A percentile compares a stretch with the other conserved stretches of the same genome.
These are phyloP conservation scores for Coniferiporia sulphurascens DNA, from an alignment of 1,284 basidiomycete genomes.

Conservation along the genomic window DNA sequence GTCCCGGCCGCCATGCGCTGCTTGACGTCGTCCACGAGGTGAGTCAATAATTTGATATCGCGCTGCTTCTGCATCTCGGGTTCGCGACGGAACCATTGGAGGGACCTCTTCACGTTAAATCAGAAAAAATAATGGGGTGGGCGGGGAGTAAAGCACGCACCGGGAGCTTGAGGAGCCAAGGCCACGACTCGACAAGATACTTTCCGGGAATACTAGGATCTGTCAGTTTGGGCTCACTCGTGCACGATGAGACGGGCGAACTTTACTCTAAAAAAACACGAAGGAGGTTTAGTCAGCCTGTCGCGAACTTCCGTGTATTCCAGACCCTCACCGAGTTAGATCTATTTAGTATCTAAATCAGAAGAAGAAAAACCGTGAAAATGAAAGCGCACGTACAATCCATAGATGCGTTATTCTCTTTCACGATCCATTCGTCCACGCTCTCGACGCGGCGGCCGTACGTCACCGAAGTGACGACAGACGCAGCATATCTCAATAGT, in stretches of 20 bases:
- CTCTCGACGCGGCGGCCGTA: slow-evolving; percentile 43
- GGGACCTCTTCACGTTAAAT: slow-evolving; percentile 23
- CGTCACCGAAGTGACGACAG: slow-evolving; percentile 41
- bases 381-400: slow-evolving; percentile 32
- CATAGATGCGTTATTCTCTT: slow-evolving; percentile 39
- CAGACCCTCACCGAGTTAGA: slow-evolving; percentile 31
- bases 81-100: slow-evolving; percentile 43
- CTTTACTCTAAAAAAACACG: slow-evolving; percentile 30
- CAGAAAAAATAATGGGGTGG: background rate
- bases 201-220: slow-evolving; percentile 44
- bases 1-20: slow-evolving; percentile 37
- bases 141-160: slow-evolving; percentile 20
- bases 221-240: background rate
- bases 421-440: slow-evolving; percentile 43
- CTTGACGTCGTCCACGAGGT: slow-evolving; percentile 43
- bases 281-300: background rate
- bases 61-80: slow-evolving; percentile 36
- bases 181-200: slow-evolving; percentile 47
- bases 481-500: slow-evolving; percentile 37
- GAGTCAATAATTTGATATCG: slow-evolving; percentile 40
- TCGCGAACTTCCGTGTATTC: too few species aligned
- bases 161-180: slow-evolving; percentile 45
- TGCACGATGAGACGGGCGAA: slow-evolving; percentile 11
- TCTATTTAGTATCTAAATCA: slow-evolving; percentile 23
- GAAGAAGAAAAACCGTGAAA: background rate